These are phyloP conservation scores for Chaetomiaceae sp. DNA, from an alignment of 2,329 filamentous ascomycete genomes.

Conservation along the genomic window DNA sequence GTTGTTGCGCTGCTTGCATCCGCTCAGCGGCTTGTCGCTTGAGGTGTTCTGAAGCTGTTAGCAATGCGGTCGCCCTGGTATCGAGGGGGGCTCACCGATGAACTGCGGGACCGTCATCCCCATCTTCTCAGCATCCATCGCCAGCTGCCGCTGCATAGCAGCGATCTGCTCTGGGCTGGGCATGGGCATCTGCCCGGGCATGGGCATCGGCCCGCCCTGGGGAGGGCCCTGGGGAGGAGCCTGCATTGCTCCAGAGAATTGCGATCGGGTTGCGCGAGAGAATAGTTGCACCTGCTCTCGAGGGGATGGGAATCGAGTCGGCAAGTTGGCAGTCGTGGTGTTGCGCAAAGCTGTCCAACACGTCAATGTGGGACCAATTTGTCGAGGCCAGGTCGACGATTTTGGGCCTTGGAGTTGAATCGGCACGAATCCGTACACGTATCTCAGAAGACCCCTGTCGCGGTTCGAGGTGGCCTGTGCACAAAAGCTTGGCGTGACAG, in stretches of 20 bases:
- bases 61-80: background rate
- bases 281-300: background rate
- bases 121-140: conserved; percentile 74
- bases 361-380: background rate
- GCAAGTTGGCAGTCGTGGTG: background rate
- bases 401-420: conserved; percentile 8
- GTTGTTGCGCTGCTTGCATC: conserved; percentile 36
- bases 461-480: background rate
- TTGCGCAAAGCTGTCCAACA: background rate
- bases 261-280: background rate
- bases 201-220: conserved; percentile 21
- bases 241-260: conserved; percentile 1
- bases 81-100: conserved; percentile 38
- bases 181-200: conserved; percentile 31
- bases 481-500: conserved; percentile 6
- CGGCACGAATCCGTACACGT: conserved; percentile 21
- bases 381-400: conserved; percentile 1
- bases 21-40: conserved; percentile 52
- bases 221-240: conserved; percentile 6
- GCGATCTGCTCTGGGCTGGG: conserved; percentile 82
- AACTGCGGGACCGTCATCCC: conserved; percentile 85
- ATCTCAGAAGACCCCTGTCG: conserved; percentile 22
- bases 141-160: conserved; percentile 76
- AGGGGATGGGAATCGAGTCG: background rate
- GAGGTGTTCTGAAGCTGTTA: conserved; percentile 46